Evolutionary conservation across 768 basidiomycete genomes (phyloP), one percentile per base, ranked within the genome.

Genomic region (Lepiota venenata): DNA sequence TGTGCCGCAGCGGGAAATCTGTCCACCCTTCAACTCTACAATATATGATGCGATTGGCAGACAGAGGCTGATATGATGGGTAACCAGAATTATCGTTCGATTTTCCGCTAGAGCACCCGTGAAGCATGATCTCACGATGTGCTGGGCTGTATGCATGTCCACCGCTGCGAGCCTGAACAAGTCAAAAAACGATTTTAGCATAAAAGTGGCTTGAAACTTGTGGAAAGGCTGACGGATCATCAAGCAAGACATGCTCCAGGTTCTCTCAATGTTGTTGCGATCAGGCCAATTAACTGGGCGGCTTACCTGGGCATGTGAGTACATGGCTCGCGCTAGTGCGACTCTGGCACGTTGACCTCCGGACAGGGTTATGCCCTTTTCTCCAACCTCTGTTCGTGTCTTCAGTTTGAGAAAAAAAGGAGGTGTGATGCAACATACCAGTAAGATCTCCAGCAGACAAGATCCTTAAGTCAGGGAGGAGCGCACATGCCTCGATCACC

Each of bases 21-120:
- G 58, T 0, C 87, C 87, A 14, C 72, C 64, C 1, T 71, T 71
- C 9, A 88, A 67, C 61, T 86, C 83, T 16, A 93, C 74, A 8
- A 91, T 74, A 67, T 88, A 87, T 1, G 80, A 70, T 0, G 90
- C 83, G 15, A 77, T 70, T 0, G 88, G 85, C 0, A 89, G 73
- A 61, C 88, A 89, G 5, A 93, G 75, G 32, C 74, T 77, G 53
- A 90, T 81, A 62, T 92, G 88, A 64, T 95, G 92, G 0, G 91
- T 93, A 49, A 93, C 89, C 15, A 95, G 77, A 55, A 93, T 77
- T 58, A 93, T 78, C 0, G 91, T 93, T 14, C 91, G 75, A 47
- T 74, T 78, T 14, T 70, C 68, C 56, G 85, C 80, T 14, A 93
- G 73, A 1, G 75, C 67, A 7, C 91, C 85, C 8, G 72, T 71